Evolutionary conservation across 1,284 basidiomycete genomes (phyloP).

Genomic region (Cutaneotrichosporon dermatis): DNA sequence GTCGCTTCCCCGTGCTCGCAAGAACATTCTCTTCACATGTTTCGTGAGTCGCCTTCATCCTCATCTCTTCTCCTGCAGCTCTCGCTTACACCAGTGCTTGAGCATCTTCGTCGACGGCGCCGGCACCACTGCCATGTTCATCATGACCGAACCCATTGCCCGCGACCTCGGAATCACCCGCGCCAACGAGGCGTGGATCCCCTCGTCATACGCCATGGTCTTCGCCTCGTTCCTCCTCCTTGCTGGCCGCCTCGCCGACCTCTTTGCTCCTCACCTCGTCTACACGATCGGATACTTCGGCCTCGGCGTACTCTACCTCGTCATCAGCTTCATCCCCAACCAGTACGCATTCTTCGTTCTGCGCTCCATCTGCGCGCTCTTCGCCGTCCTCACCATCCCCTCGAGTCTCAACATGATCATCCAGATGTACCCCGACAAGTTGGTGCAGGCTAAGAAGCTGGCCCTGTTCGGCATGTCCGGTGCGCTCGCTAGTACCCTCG

Average conservation of each 20-base stretch:
- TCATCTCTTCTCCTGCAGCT: too few relatives aligned
- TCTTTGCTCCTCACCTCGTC: slow-evolving; percentile 40
- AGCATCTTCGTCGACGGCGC: slow-evolving; percentile 41
- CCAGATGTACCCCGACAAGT: slow-evolving; percentile 43
- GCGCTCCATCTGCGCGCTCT: slow-evolving; percentile 39
- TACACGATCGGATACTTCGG: slow-evolving; percentile 42
- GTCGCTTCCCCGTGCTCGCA: neutral
- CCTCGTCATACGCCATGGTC: slow-evolving; percentile 30
- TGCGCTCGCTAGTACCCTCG: slow-evolving; percentile 31
- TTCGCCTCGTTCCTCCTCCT: slow-evolving; percentile 41
- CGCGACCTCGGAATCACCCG: slow-evolving; percentile 29
- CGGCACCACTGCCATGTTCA: slow-evolving; percentile 37
- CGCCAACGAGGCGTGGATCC: slow-evolving; percentile 40
- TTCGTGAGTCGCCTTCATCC: neutral
- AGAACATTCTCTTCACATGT: neutral
- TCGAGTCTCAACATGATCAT: slow-evolving; percentile 44
- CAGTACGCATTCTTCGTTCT: slow-evolving; percentile 46
- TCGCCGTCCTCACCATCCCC: slow-evolving; percentile 45
- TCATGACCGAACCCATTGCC: slow-evolving; percentile 43
- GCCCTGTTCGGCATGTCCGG: slow-evolving; percentile 43
- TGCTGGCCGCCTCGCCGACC: slow-evolving; percentile 40
- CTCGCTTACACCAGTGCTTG: slow-evolving; percentile 7
- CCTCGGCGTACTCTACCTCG: slow-evolving; percentile 41
- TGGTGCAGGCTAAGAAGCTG: slow-evolving; percentile 40
- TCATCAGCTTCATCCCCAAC: slow-evolving; percentile 44